phyloP scores from a whole-genome alignment of 441 rosid genomes.

The Adansonia grandidieri region DNA sequence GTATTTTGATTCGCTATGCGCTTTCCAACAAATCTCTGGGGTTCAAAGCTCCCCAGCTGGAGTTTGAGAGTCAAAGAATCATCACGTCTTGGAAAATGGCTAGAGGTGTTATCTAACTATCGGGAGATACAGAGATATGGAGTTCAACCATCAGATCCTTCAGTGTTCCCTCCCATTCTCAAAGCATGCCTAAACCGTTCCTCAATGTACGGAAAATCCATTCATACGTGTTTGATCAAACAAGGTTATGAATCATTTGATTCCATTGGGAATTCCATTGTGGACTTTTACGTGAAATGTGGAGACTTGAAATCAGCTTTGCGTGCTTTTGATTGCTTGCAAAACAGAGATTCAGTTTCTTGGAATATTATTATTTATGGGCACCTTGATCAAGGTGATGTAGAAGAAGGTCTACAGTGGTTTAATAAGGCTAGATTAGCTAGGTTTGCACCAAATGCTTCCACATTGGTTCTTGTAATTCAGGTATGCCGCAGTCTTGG shows the following conservation, averaged over 20 bases:
- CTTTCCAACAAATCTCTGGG: neutral
- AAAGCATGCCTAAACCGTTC: conserved; percentile 64
- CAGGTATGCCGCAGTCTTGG: conserved; percentile 43
- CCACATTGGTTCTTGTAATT: conserved; percentile 61
- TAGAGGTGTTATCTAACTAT: conserved; percentile 49
- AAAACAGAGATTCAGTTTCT: conserved; percentile 59
- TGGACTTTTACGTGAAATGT: conserved; percentile 63
- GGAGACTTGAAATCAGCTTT: conserved; percentile 48
- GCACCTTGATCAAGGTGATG: conserved; percentile 47
- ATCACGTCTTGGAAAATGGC: conserved; percentile 54
- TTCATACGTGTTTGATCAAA: conserved; percentile 59
- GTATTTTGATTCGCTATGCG: neutral
- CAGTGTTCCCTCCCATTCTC: conserved; percentile 53
- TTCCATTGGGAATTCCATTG: conserved; percentile 58
- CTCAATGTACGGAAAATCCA: conserved; percentile 40
- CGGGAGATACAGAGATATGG: conserved; percentile 47
- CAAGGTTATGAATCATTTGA: conserved; percentile 54
- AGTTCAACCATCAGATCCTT: conserved; percentile 43
- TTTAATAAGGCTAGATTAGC: conserved; percentile 52
- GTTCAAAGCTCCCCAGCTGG: conserved; percentile 41
- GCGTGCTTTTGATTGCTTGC: conserved; percentile 44
- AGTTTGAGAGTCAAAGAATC: conserved; percentile 51
- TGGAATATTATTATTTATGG: conserved; percentile 72
- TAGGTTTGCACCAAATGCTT: conserved; percentile 60
- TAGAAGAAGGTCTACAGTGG: conserved; percentile 52